Conservation (phyloP, 805 yeast species). For the Yamadazyma laniorum region DNA sequence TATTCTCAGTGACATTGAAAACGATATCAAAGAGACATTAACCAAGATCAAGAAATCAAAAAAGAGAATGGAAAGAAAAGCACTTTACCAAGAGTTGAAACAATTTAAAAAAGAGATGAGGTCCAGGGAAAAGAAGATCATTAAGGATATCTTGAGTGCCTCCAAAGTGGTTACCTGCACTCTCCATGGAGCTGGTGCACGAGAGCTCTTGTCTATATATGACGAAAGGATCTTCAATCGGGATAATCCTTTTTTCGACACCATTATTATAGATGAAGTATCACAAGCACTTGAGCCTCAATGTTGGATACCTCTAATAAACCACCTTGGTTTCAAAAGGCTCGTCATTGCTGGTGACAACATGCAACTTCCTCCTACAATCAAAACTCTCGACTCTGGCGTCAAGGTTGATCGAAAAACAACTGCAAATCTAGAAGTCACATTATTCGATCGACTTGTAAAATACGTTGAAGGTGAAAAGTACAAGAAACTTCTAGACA, state of each 20-base stretch:
- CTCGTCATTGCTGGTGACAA: constrained; percentile 91
- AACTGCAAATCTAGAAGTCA: constrained; percentile 53
- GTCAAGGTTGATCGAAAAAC: constrained; percentile 28
- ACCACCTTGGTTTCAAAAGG: constrained; percentile 54
- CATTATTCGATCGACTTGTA: constrained; percentile 80
- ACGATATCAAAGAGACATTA: constrained; percentile 66
- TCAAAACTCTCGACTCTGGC: constrained; percentile 50
- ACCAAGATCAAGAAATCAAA: constrained; percentile 58
- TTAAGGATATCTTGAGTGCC: constrained; percentile 53
- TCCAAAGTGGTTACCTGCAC: constrained; percentile 79
- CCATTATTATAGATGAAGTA: constrained; percentile 90
- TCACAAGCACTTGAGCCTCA: constrained; percentile 94
- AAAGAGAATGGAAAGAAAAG: constrained; percentile 60
- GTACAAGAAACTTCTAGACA: constrained; percentile 59
- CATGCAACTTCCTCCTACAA: constrained; percentile 87
- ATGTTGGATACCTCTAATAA: constrained; percentile 89
- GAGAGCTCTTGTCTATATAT: constrained; percentile 59
- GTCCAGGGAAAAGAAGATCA: constrained; percentile 60
- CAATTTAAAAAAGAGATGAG: constrained; percentile 68
- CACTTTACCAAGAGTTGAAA: constrained; percentile 67
- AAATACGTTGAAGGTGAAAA: constrained; percentile 37
- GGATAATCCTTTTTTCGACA: constrained; percentile 55
- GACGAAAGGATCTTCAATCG: constrained; percentile 21
- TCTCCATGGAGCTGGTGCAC: constrained; percentile 81
- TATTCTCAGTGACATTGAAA: constrained; percentile 63